Conservation (phyloP, 2,329 filamentous ascomycete genomes). For the Aspergillus novofumigatus region DNA sequence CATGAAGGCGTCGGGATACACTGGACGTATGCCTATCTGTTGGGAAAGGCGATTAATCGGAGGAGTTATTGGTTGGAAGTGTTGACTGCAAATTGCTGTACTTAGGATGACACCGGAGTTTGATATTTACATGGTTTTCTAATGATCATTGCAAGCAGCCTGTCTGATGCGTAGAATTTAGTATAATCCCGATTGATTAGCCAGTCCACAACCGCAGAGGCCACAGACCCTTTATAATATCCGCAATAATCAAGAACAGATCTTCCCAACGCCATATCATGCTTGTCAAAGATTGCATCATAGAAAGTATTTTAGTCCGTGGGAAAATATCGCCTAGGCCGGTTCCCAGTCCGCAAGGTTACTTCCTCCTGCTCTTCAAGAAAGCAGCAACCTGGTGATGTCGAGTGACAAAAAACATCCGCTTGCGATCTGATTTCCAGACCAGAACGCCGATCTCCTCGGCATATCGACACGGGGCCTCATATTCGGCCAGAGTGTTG, state of each 20-base stretch:
- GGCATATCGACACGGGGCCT: conserved; percentile 58
- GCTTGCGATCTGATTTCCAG: conserved; percentile 75
- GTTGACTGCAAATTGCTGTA: neutral
- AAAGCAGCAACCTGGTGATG: conserved; percentile 85
- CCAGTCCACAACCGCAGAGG: neutral
- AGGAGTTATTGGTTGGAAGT: neutral
- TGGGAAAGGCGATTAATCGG: neutral
- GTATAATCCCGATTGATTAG: neutral
- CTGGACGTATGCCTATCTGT: neutral
- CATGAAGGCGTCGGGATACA: neutral
- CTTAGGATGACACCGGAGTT: neutral
- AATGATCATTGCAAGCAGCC: neutral
- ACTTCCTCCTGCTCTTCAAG: conserved; percentile 57
- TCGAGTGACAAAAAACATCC: conserved; percentile 87
- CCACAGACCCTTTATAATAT: neutral
- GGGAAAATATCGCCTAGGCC: neutral
- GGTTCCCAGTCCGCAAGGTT: neutral
- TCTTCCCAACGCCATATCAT: neutral
- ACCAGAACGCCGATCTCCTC: conserved; percentile 85
- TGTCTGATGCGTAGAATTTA: neutral
- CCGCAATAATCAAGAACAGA: neutral
- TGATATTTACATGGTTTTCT: neutral
- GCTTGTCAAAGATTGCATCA: neutral
- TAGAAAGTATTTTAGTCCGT: neutral
- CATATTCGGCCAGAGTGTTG: conserved; percentile 62